Evolutionary conservation across 208 protist species (phyloP).

Genomic region (Trypanosoma vivax): DNA sequence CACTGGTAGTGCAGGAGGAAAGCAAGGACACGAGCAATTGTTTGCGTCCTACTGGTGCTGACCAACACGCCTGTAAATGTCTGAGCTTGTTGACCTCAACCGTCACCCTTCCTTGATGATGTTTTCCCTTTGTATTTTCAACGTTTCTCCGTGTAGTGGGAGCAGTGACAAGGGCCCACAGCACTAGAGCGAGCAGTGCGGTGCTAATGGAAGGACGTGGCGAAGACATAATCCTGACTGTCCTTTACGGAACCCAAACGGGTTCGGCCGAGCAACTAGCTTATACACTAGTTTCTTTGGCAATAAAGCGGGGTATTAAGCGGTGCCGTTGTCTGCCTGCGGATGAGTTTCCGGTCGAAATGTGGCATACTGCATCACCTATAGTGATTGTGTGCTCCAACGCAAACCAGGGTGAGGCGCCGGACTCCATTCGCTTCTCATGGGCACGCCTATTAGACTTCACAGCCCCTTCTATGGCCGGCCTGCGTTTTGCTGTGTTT

Average conservation of each 20-base stretch:
- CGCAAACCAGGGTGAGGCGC: constrained; percentile 79
- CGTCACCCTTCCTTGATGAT: too few relatives aligned
- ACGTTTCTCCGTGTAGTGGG: too few relatives aligned
- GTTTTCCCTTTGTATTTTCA: too few relatives aligned
- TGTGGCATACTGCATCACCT: constrained; percentile 32
- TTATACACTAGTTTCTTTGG: constrained; percentile 45
- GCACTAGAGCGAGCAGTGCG: too few relatives aligned
- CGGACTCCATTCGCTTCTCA: constrained; percentile 59
- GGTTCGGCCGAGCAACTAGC: constrained; percentile 69
- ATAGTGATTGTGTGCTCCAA: constrained; percentile 73
- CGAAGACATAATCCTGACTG: constrained; percentile 26
- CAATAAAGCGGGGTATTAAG: constrained; percentile 37
- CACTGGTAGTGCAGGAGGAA: too few relatives aligned
- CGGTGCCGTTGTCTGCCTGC: constrained; percentile 45
- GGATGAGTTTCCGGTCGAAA: constrained; percentile 43
- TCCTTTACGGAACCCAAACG: constrained; percentile 81
- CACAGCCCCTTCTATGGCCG: constrained; percentile 30
- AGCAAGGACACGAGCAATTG: too few relatives aligned
- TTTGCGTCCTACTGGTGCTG: too few relatives aligned
- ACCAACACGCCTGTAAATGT: too few relatives aligned
- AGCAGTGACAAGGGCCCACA: too few relatives aligned
- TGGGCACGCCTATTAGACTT: constrained; percentile 53
- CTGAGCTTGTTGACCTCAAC: too few relatives aligned
- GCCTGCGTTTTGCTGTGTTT: constrained; percentile 83
- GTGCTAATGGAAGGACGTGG: background rate